phyloP scores from a whole-genome alignment of 75 land plant genomes.

The Pseudotsuga menziesii region DNA sequence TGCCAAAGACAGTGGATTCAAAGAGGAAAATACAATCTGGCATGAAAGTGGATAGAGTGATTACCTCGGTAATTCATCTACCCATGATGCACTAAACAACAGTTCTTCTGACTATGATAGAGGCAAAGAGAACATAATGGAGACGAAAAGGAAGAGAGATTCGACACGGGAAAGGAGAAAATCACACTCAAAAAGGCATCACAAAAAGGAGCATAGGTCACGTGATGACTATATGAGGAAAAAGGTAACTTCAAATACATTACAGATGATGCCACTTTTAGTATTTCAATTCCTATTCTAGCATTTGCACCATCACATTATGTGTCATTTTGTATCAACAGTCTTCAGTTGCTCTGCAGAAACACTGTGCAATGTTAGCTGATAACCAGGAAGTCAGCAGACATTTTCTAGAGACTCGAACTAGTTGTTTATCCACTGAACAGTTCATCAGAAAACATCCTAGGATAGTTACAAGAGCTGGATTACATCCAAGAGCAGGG shows the following conservation, averaged over 20 bases:
- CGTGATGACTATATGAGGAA: not conserved
- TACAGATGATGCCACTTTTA: not conserved
- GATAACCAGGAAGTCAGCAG: not conserved
- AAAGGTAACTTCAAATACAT: conserved; percentile 9
- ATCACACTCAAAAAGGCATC: conserved; percentile 11
- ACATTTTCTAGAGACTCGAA: not conserved
- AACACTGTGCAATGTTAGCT: not conserved
- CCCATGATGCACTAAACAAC: not conserved
- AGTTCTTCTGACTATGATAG: conserved; percentile 2
- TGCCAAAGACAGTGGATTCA: not conserved
- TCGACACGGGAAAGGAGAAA: not conserved
- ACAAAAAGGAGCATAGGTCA: conserved; percentile 2
- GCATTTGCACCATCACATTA: not conserved
- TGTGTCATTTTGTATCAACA: not conserved
- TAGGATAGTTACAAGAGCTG: not conserved
- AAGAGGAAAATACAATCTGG: not conserved
- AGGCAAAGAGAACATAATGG: not conserved
- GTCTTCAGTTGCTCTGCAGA: not conserved
- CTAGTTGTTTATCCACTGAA: not conserved
- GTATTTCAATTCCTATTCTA: not conserved
- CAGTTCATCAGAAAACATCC: not conserved
- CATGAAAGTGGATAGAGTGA: not conserved
- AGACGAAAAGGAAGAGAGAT: conserved; percentile 3
- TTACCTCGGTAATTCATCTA: not conserved
- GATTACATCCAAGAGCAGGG: not conserved